Evolutionary conservation across 306 rosid species (phyloP).

Genomic region (Sechiopsis laciniata): DNA sequence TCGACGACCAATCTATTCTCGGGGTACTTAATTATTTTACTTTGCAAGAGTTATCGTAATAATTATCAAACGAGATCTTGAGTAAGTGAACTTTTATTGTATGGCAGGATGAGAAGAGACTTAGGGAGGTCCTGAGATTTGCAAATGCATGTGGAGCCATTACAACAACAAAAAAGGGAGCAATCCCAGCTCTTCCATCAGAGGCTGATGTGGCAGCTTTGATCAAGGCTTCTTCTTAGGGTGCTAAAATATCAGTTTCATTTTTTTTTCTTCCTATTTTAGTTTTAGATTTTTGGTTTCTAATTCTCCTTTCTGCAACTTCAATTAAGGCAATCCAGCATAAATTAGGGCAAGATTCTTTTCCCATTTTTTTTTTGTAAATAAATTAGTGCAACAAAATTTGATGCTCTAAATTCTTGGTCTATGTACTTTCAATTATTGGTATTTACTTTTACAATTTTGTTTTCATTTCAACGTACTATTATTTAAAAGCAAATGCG

Average conservation of each 20-base stretch:
- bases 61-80: background rate
- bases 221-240: slow-evolving; percentile 38
- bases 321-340: background rate
- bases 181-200: slow-evolving; percentile 78
- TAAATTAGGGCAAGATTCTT: too few relatives aligned
- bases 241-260: background rate
- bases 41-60: background rate
- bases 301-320: background rate
- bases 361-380: too few relatives aligned
- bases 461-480: too few relatives aligned
- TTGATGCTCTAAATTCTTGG: too few relatives aligned
- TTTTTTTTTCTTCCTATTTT: background rate
- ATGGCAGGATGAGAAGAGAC: slow-evolving; percentile 44
- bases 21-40: slow-evolving; percentile 35
- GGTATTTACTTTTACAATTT: too few relatives aligned
- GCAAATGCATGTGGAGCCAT: slow-evolving; percentile 94
- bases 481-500: too few relatives aligned
- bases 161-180: slow-evolving; percentile 83
- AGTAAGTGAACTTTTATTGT: too few relatives aligned
- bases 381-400: too few relatives aligned
- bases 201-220: slow-evolving; percentile 50
- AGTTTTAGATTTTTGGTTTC: background rate
- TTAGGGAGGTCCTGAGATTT: slow-evolving; percentile 53
- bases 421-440: too few relatives aligned
- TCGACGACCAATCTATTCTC: slow-evolving; percentile 78